phyloP scores from a whole-genome alignment of 805 yeast species.

The Ogataea paraovalis region DNA sequence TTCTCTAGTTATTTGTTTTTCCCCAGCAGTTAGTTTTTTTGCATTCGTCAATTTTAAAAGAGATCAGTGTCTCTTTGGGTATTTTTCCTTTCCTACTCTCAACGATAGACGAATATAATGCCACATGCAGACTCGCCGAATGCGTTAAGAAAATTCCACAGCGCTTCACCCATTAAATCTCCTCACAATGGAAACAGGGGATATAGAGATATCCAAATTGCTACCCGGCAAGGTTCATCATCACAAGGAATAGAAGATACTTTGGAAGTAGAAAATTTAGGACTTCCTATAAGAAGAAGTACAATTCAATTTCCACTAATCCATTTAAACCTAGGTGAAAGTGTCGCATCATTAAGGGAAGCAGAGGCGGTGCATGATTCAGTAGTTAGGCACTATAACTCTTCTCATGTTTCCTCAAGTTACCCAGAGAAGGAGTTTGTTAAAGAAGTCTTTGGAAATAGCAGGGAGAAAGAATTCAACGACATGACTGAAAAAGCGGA shows the following conservation, averaged over 20 bases:
- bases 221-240: not conserved
- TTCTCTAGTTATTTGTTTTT: too few species aligned
- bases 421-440: conserved; percentile 8
- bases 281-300: not conserved
- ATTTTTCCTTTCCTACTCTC: too few species aligned
- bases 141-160: conserved; percentile 5
- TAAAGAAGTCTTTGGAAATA: not conserved
- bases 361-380: not conserved
- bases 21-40: too few species aligned
- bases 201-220: not conserved
- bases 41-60: too few species aligned
- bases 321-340: not conserved
- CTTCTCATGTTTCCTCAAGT: conserved; percentile 5
- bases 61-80: too few species aligned
- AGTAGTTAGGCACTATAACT: not conserved
- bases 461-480: too few species aligned
- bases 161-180: conserved; percentile 5
- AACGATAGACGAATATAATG: not conserved
- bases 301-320: not conserved
- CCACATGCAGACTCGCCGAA: not conserved
- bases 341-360: too few species aligned
- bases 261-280: not conserved
- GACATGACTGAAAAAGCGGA: too few species aligned
- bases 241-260: not conserved
- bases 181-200: not conserved